phyloP scores from a whole-genome alignment of 306 rosid genomes.

The Cucumis melo region DNA sequence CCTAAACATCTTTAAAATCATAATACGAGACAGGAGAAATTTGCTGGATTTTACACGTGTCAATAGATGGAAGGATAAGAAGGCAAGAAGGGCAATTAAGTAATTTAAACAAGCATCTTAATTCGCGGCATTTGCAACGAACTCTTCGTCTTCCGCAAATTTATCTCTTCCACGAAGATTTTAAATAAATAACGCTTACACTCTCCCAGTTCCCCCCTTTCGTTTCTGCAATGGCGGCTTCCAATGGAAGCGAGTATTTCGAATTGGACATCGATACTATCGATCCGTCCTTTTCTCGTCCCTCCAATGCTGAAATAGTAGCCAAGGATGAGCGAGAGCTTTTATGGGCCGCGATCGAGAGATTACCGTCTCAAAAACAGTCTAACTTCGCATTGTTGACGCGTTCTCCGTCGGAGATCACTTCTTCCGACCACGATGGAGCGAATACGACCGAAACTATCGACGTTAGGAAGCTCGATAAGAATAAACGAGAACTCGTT shows the following conservation, averaged over 20 bases:
- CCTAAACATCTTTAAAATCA: too few relatives aligned
- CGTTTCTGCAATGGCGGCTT: constrained; percentile 45
- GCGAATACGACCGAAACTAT: constrained; percentile 7
- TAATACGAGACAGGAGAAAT: too few relatives aligned
- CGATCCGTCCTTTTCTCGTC: constrained; percentile 41
- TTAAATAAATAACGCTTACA: not conserved
- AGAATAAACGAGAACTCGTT: constrained; percentile 41
- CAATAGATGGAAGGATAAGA: not conserved
- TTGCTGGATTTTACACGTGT: not conserved
- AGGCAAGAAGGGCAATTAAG: not conserved
- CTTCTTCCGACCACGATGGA: not conserved
- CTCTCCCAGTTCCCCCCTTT: not conserved
- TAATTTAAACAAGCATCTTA: not conserved
- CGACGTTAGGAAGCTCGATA: constrained; percentile 52
- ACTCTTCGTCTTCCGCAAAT: not conserved
- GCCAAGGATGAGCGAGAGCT: constrained; percentile 58
- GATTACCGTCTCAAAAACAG: constrained; percentile 49
- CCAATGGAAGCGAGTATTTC: constrained; percentile 69
- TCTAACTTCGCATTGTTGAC: constrained; percentile 38
- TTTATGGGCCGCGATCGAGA: constrained; percentile 53
- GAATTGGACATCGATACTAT: constrained; percentile 21
- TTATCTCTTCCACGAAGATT: not conserved
- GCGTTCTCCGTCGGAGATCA: constrained; percentile 7
- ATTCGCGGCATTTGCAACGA: not conserved
- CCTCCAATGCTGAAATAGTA: constrained; percentile 53